Evolutionary conservation across 305 asterid genomes (phyloP), one percentile per base, ranked within the genome.

Genomic region (Solanum aculeatissimum): DNA sequence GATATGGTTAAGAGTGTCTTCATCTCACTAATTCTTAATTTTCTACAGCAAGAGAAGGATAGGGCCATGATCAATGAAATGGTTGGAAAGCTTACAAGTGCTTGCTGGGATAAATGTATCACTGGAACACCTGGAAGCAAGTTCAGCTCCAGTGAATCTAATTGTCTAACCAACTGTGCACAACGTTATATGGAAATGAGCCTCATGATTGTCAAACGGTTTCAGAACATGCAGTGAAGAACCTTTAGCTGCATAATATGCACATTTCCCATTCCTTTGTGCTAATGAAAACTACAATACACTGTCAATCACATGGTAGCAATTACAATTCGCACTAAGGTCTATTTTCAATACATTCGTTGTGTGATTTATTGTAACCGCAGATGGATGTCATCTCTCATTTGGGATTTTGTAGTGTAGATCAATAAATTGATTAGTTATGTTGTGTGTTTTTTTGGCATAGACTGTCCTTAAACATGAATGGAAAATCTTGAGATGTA

Each of bases 91-190:
- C 91, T 95, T 13, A 96, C 99, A 23, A 81, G 94, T 32, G 87
- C 87, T 6, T 96, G 98, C 88, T 96, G 99, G 98, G 98, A 96
- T 90, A 96, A 95, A 89, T 94, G 99, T 94, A 90, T 96, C 86
- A 93, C 95, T 6, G 86, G 98, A 19, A 89, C 93, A 21, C 99
- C 98, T 1, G 97, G 99, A 47, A 95, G 93, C 93, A 96, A 96
- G 92, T 94, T 96, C 89, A 95, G 99, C 87, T 93, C 97, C 6
- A 91, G 97, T 9, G 99, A 96, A 90, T 18, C 97, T 7, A 82
- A 42, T 55, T 94, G 99, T 90, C 98, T 96, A 72, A 85, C 93
- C 68, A 87, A 94, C 90, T 96, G 99, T 62, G 98, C 99, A 19
- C 96, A 93, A 81, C 96, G 98, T 57, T 96, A 93, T 79, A 69